These are phyloP conservation scores for Cajanus cajan DNA, from an alignment of 306 rosid species.

Conservation along the genomic window DNA sequence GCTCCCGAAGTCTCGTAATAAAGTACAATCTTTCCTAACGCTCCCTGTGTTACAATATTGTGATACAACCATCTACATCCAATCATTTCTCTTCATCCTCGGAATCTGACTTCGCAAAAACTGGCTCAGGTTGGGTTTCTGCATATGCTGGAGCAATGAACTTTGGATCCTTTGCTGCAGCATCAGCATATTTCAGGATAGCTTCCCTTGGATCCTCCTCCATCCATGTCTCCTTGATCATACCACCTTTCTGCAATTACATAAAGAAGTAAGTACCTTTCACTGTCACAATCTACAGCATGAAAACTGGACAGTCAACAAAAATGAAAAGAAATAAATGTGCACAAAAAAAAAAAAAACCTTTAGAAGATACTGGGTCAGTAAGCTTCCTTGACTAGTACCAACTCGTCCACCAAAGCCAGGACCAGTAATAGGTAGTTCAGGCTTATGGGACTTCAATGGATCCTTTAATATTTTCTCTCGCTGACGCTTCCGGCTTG, in stretches of 20 bases:
- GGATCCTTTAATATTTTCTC: conserved; percentile 91
- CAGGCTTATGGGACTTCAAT: conserved; percentile 92
- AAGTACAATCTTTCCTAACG: conserved; percentile 4
- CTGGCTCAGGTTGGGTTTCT: conserved; percentile 84
- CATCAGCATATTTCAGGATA: conserved; percentile 91
- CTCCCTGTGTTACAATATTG: neutral
- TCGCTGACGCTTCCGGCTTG: conserved; percentile 90
- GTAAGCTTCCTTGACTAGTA: conserved; percentile 81
- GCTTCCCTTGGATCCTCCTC: conserved; percentile 99
- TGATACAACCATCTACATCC: neutral
- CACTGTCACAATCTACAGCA: conserved; percentile 13
- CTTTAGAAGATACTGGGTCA: conserved; percentile 94
- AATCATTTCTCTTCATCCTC: conserved; percentile 89
- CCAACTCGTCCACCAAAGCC: conserved; percentile 99
- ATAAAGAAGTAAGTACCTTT: conserved; percentile 26
- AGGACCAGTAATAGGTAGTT: conserved; percentile 91
- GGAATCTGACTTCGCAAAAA: conserved; percentile 84
- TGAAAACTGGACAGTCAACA: neutral
- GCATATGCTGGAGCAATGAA: conserved; percentile 97
- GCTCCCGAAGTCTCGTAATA: neutral
- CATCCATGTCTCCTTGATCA: conserved; percentile 99
- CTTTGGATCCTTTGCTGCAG: conserved; percentile 81
- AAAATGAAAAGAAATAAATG: neutral
- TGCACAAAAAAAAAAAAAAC: conserved; percentile 33
- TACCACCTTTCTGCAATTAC: conserved; percentile 82